A percentile compares a stretch with the other conserved stretches of the same genome.
These are phyloP conservation scores for Geosmithia morbida DNA, from an alignment of 2,329 filamentous ascomycete genomes.

Conservation along the genomic window DNA sequence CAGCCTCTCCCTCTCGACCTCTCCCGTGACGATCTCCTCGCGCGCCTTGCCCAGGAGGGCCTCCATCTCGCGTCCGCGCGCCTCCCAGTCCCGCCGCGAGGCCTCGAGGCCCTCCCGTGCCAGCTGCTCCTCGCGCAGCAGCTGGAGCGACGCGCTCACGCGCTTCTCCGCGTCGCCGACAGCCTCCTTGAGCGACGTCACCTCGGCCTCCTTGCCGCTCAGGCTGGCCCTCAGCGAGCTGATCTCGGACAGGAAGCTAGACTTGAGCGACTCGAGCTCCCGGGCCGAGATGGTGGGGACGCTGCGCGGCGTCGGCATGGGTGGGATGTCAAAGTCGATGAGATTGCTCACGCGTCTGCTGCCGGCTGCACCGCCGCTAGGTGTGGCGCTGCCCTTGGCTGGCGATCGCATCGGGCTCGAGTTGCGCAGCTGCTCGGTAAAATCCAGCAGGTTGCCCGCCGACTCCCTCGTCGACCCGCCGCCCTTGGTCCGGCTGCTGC, in stretches of 20 bases:
- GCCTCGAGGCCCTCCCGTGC: conserved; percentile 56
- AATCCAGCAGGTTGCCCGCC: conserved; percentile 62
- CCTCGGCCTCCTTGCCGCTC: conserved; percentile 86
- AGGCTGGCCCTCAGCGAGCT: conserved; percentile 86
- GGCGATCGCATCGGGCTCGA: conserved; percentile 10
- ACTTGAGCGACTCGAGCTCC: conserved; percentile 87
- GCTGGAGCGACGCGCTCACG: conserved; percentile 74
- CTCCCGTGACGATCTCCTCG: conserved; percentile 63
- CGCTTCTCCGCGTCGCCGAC: conserved; percentile 84
- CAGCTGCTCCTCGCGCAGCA: conserved; percentile 62
- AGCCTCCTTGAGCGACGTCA: conserved; percentile 72
- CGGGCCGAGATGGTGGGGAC: conserved; percentile 82
- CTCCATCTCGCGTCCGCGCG: conserved; percentile 75
- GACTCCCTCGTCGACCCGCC: conserved; percentile 21
- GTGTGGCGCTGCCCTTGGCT: conserved; percentile 12
- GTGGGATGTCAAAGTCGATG: conserved; percentile 72
- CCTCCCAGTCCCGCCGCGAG: conserved; percentile 74
- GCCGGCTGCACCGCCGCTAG: no score
- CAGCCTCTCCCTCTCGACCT: conserved; percentile 70
- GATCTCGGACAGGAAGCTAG: conserved; percentile 79
- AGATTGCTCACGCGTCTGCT: conserved; percentile 48
- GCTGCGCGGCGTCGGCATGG: conserved; percentile 80
- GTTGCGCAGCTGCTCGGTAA: conserved; percentile 57
- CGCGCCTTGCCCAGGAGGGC: conserved; percentile 64
- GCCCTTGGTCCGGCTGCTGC: conserved; percentile 2